A percentile compares a stretch with the other conserved stretches of the same genome.
Conservation (phyloP, 148 eudicot species). For the Rheum nobile region DNA sequence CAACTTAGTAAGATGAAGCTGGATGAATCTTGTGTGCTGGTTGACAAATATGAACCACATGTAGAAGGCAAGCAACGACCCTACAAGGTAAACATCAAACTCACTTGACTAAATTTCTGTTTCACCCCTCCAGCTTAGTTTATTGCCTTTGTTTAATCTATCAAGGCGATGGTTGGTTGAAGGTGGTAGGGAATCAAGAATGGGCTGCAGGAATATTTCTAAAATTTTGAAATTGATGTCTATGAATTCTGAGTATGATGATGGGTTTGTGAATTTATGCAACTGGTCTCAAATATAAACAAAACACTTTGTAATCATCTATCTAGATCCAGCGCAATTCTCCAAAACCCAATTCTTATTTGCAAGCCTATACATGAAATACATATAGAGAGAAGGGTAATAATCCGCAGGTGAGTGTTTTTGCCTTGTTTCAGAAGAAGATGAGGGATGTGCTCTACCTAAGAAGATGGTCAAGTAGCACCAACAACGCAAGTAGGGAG, state of each 20-base stretch:
- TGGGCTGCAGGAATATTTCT: no score
- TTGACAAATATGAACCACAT: constrained; percentile 16
- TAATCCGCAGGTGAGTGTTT: neutral
- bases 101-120: neutral
- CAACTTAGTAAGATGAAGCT: constrained; percentile 11
- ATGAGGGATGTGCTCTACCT: constrained; percentile 16
- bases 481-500: constrained; percentile 4
- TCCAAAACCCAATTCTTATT: neutral
- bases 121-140: neutral
- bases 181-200: neutral
- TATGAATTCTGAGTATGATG: no score
- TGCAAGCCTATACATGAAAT: neutral
- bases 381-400: neutral
- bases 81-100: constrained; percentile 20
- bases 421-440: constrained; percentile 16
- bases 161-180: neutral
- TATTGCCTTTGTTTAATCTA: neutral
- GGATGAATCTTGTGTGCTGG: constrained; percentile 26
- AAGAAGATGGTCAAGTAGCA: constrained; percentile 20
- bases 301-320: neutral
- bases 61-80: constrained; percentile 7
- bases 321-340: neutral
- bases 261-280: neutral
- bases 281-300: neutral
- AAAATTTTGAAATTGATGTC: no score